Conservation (phyloP, 768 basidiomycete genomes). For the Boletus patriciae region DNA sequence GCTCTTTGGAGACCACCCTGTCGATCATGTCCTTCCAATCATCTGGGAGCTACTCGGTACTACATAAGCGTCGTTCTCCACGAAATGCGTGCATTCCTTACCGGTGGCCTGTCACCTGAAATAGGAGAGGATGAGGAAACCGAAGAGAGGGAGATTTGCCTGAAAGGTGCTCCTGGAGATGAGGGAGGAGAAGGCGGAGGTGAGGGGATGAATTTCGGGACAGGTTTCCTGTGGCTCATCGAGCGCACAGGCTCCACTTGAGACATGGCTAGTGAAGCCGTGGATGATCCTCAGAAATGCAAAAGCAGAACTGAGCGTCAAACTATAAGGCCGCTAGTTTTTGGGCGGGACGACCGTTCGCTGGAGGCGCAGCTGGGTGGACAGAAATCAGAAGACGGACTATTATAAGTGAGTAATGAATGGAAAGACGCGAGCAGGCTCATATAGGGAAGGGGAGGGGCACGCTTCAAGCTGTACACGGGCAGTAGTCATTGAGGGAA, state of each 20-base stretch:
- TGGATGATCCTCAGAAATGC: conserved; percentile 4
- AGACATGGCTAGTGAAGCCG: conserved; percentile 24
- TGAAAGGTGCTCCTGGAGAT: conserved; percentile 35
- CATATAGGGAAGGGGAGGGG: conserved; percentile 32
- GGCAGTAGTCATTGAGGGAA: conserved; percentile 33
- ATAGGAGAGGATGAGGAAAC: conserved; percentile 21
- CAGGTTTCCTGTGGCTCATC: conserved; percentile 72
- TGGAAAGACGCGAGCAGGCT: conserved; percentile 22
- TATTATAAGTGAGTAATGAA: conserved; percentile 33
- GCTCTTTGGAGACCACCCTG: conserved; percentile 33
- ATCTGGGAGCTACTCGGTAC: conserved; percentile 30
- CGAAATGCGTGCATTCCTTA: conserved; percentile 17
- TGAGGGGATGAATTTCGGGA: conserved; percentile 64
- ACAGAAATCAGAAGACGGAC: conserved; percentile 29
- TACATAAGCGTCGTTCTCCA: conserved; percentile 5
- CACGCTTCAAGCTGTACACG: conserved; percentile 35
- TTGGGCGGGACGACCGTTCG: conserved; percentile 15
- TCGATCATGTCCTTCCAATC: conserved; percentile 38
- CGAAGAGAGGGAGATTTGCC: conserved; percentile 32
- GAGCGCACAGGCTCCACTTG: conserved; percentile 31
- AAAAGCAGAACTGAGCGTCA: conserved; percentile 13
- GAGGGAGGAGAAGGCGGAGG: conserved; percentile 46
- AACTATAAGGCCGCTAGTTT: conserved; percentile 9
- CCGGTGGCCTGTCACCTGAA: conserved; percentile 32
- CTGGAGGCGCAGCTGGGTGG: conserved; percentile 27